Evolutionary conservation across 352 stramenopile genomes (phyloP).

Genomic region (Phytophthora idaei): DNA sequence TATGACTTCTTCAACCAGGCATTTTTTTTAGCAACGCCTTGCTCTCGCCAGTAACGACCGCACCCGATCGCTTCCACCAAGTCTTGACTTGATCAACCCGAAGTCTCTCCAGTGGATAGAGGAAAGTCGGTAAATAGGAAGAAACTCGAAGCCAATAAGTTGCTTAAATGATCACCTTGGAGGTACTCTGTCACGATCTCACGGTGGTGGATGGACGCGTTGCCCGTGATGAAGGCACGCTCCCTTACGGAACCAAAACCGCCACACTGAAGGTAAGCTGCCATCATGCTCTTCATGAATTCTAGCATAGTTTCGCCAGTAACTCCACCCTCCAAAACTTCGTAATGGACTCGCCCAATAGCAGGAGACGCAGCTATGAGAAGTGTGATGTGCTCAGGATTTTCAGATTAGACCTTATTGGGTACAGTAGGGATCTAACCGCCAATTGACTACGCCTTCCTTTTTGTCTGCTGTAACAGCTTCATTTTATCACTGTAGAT

Average conservation of each 20-base stretch:
- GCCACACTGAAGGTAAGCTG: background rate
- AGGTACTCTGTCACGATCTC: too few species aligned
- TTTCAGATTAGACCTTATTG: background rate
- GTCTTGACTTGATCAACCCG: background rate
- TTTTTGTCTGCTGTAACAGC: background rate
- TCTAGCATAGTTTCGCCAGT: background rate
- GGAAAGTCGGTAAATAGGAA: conserved; percentile 4
- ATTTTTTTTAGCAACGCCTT: background rate
- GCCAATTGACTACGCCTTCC: conserved; percentile 2
- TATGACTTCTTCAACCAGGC: background rate
- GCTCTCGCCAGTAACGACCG: background rate
- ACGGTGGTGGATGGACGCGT: background rate
- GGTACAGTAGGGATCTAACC: conserved; percentile 3
- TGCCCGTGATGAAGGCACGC: background rate
- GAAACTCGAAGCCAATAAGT: background rate
- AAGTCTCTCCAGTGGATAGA: background rate
- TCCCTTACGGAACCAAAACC: background rate
- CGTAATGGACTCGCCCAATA: background rate
- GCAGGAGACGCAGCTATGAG: background rate
- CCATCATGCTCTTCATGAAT: conserved; percentile 1
- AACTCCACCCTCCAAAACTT: background rate
- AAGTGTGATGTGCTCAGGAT: background rate
- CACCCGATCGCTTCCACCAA: background rate
- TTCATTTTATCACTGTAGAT: background rate
- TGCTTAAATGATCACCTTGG: too few species aligned